Conservation (phyloP, 768 basidiomycete species). For the Leccinellum albellum region DNA sequence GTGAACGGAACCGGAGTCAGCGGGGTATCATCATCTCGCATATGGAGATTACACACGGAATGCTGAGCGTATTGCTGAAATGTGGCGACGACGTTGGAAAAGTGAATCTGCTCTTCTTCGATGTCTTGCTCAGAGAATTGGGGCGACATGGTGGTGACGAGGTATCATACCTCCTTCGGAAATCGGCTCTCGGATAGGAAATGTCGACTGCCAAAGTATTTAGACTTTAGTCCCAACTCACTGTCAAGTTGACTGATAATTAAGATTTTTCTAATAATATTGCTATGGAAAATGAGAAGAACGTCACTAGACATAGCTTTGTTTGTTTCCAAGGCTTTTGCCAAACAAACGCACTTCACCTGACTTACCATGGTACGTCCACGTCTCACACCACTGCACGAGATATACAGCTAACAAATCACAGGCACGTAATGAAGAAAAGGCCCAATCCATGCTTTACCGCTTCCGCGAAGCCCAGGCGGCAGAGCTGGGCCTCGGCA, state of each 20-base stretch:
- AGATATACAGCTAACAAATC: background rate
- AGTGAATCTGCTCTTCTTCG: slow-evolving; percentile 64
- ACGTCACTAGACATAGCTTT: no score
- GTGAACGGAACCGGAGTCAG: background rate
- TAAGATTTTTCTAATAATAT: no score
- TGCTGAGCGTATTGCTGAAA: slow-evolving; percentile 75
- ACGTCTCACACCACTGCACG: no score
- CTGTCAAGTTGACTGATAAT: no score
- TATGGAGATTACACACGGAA: slow-evolving; percentile 34
- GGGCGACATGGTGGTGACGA: slow-evolving; percentile 15
- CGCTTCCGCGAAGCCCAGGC: slow-evolving; percentile 97
- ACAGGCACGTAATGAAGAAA: slow-evolving; percentile 97
- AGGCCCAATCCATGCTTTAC: slow-evolving; percentile 92
- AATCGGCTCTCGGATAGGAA: background rate
- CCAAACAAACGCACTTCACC: slow-evolving; percentile 19
- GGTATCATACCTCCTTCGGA: background rate
- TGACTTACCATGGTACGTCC: slow-evolving; percentile 17
- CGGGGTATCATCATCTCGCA: background rate
- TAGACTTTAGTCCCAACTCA: no score
- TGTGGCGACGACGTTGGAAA: slow-evolving; percentile 68
- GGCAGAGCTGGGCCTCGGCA: slow-evolving; percentile 88
- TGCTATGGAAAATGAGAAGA: no score
- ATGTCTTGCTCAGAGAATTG: slow-evolving; percentile 33
- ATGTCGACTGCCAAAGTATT: no score
- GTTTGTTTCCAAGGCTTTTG: slow-evolving; percentile 25